phyloP scores from a whole-genome alignment of 306 rosid genomes.

The Boehmeria nivea region DNA sequence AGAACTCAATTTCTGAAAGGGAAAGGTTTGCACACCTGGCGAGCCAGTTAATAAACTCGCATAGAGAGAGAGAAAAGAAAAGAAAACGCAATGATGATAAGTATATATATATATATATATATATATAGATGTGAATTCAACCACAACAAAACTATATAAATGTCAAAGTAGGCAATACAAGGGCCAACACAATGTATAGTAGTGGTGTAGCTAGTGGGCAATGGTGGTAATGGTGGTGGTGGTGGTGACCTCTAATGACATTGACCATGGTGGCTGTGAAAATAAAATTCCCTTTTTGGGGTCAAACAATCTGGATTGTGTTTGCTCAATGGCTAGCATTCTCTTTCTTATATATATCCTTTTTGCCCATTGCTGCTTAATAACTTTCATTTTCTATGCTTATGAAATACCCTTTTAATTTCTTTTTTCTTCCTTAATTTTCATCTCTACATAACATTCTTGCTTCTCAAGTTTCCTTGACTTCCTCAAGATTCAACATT shows the following conservation, averaged over 20 bases:
- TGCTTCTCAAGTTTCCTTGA: slow-evolving; percentile 18
- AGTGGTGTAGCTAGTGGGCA: slow-evolving; percentile 18
- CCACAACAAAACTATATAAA: not conserved
- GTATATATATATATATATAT: too few species aligned
- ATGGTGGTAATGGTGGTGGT: slow-evolving; percentile 12
- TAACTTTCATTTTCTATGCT: not conserved
- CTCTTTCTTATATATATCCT: slow-evolving; percentile 1
- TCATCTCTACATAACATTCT: not conserved
- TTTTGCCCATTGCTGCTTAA: slow-evolving; percentile 1
- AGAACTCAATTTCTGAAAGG: too few species aligned
- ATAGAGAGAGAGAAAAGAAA: too few species aligned
- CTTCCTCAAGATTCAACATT: slow-evolving; percentile 19
- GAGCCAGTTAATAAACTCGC: too few species aligned
- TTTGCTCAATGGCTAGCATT: slow-evolving; percentile 32
- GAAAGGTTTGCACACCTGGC: too few species aligned
- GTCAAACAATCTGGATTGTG: slow-evolving; percentile 36
- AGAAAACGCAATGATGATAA: too few species aligned
- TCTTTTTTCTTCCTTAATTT: not conserved
- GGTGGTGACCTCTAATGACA: slow-evolving; percentile 19
- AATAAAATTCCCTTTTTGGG: not conserved
- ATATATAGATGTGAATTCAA: not conserved
- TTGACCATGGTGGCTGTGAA: slow-evolving; percentile 23
- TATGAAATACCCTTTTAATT: not conserved
- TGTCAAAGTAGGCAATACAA: slow-evolving; percentile 11
- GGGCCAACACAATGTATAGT: slow-evolving; percentile 9